Evolutionary conservation across 2,329 filamentous ascomycete species (phyloP), one percentile per base, ranked within the genome.

Genomic region (Colletotrichum sublineola): DNA sequence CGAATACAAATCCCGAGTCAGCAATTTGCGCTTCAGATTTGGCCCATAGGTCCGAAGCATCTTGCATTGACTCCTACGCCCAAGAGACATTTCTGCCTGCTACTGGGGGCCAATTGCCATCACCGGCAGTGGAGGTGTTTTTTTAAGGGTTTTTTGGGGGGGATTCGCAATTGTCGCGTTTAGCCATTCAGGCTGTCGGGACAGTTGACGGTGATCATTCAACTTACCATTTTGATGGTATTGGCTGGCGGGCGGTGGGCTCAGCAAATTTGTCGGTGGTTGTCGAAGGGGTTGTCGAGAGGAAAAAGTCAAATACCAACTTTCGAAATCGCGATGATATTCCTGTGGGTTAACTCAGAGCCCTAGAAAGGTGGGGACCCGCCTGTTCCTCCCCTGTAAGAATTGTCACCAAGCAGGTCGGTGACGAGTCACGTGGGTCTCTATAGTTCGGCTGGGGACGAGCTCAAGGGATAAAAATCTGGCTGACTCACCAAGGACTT

Each of bases 1-100:
- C 81, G 84, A 86, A 86, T 88, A 63, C 55, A 71, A 56, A 63
- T 61, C 89, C 86, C 92, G 94, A 97, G 94, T 98, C 95, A 98
- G 96, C 96, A 98, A 97, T 97, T 97, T 91, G 91, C 95, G 95
- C 95, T 98, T 98, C 95, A 98, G 95, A 90, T 81, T 78, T 82
- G 80, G 77, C 81, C 84, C 85, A 53, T 86, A 86, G 78, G 77
- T 93, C 94, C 95, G 96, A 98, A 98, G 95, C 95, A 97, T 94
- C 94, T 98, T 98, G 96, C 94, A 90, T 88, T 88, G 94, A 96
- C 93, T 93, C 92, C 89, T 79, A 71, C 64, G 18, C 68, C 66
- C 53, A 66, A 78, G 77, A 79, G 82, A 80, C 83, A 84, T 85
- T 85, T 86, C 84, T 85, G 82, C 81, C 74, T 68, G 72, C 70